Evolutionary conservation across 768 basidiomycete genomes (phyloP), one percentile per base, ranked within the genome.

Genomic region (Suillus occidentalis): DNA sequence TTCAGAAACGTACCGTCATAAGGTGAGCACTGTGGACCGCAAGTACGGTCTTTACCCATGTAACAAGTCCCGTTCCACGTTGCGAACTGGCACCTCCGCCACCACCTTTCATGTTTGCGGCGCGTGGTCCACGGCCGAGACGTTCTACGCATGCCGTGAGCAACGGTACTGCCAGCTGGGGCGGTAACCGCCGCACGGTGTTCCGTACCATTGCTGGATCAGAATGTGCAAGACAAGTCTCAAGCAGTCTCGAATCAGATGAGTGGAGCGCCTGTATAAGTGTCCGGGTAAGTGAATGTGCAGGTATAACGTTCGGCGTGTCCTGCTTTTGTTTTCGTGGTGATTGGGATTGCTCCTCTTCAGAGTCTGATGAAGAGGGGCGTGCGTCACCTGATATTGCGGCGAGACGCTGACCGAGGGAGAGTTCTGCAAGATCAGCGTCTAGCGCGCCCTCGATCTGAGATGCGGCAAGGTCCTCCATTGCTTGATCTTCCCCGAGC

Each of bases 201-300:
- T 94, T 92, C 55, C 88, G 85, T 65, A 99, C 91, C 56, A 99
- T 81, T 2, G 80, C 75, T n/a, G 84, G 80, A 70, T 96, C 89
- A 20, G 94, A 91, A 76, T 98, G 92, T 1, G 87, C 81, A 37
- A 97, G 78, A 78, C 95, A 97, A 31, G 90, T 90, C 73, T 97
- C 94, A 65, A 99, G 79, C 43, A 99, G 80, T 12, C 87, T 86
- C 3, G 91, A 85, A 80, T 99, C 97, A 22, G 92, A 90, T 1
- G 97, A 98, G 75, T 99, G 97, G 34, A 99, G 79, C 0, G 97
- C 97, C 79, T 99, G 97, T 64, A 97, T 92, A 58, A 99, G 84
- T 34, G 97, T 96, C 63, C 95, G 89, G 34, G 97, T 94, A 65
- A 99, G 84, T 0, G 97, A 96, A 68, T 89, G 88, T 1, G 94